A percentile compares a stretch with the other conserved stretches of the same genome.
Conservation (phyloP, 305 asterid species). For the Fraxinus latifolia region DNA sequence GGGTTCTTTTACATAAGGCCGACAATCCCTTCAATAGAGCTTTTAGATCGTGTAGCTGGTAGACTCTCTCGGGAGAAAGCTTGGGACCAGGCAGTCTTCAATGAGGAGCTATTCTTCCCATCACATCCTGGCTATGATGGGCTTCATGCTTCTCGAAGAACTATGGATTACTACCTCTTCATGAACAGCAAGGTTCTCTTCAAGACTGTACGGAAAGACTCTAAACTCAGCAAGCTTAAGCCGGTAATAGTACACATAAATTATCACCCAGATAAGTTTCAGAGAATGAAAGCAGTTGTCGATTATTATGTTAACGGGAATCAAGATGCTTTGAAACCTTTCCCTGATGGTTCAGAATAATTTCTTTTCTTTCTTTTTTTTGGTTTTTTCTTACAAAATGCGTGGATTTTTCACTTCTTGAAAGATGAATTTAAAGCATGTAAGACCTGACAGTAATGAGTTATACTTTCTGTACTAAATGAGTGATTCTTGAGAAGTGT, state of each 20-base stretch:
- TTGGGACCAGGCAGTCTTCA: constrained; percentile 62
- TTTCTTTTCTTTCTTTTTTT: background rate
- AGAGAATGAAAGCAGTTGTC: constrained; percentile 57
- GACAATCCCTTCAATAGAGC: constrained; percentile 56
- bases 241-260: constrained; percentile 53
- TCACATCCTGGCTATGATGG: constrained; percentile 58
- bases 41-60: constrained; percentile 49
- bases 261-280: constrained; percentile 54
- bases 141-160: constrained; percentile 58
- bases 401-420: background rate
- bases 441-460: background rate
- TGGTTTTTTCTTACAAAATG: background rate
- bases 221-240: constrained; percentile 36
- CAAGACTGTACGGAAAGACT: constrained; percentile 41
- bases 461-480: background rate
- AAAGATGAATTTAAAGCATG: background rate
- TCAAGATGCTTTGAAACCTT: constrained; percentile 37
- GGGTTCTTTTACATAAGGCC: constrained; percentile 24
- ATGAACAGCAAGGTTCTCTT: constrained; percentile 61
- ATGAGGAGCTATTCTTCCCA: constrained; percentile 57
- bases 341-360: constrained; percentile 48
- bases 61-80: constrained; percentile 37
- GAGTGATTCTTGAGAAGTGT: background rate
- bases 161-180: constrained; percentile 49
- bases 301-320: constrained; percentile 51